phyloP scores from a whole-genome alignment of 257 asterid species.

The Pogostemon cablin region DNA sequence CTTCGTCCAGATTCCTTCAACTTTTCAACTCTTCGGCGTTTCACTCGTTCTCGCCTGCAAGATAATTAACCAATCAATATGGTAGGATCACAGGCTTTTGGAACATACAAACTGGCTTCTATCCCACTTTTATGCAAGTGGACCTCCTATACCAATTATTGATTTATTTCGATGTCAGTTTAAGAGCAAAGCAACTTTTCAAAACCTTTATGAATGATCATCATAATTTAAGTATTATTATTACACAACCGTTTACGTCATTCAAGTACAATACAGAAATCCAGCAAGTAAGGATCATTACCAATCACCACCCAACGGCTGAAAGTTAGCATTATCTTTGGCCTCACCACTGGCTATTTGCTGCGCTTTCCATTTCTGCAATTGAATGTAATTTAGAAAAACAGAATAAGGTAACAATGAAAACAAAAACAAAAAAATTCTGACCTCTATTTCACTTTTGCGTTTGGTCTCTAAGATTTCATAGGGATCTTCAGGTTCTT shows the following conservation, averaged over 20 bases:
- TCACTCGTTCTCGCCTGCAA: conserved; percentile 94
- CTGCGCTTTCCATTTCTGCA: conserved; percentile 89
- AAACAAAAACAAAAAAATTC: conserved; percentile 22
- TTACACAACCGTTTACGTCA: background rate
- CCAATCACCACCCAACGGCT: conserved; percentile 99
- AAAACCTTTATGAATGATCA: background rate
- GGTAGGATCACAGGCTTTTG: background rate
- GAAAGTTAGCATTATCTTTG: conserved; percentile 90
- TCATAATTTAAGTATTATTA: background rate
- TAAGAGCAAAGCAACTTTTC: background rate
- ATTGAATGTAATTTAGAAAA: conserved; percentile 21
- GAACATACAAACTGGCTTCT: background rate
- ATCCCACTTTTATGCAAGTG: background rate
- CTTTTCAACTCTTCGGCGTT: conserved; percentile 72
- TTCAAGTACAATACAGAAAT: conserved; percentile 19
- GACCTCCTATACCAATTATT: conserved; percentile 6
- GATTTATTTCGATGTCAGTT: background rate
- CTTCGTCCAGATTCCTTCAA: conserved; percentile 49
- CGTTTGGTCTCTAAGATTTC: conserved; percentile 83
- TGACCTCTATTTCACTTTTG: conserved; percentile 89
- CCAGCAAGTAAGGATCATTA: conserved; percentile 40
- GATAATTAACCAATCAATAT: conserved; percentile 32
- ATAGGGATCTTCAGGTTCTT: conserved; percentile 74
- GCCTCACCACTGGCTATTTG: conserved; percentile 96
- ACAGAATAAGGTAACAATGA: background rate